Evolutionary conservation across 768 basidiomycete species (phyloP).

Genomic region (Lactarius pseudohatsudake): DNA sequence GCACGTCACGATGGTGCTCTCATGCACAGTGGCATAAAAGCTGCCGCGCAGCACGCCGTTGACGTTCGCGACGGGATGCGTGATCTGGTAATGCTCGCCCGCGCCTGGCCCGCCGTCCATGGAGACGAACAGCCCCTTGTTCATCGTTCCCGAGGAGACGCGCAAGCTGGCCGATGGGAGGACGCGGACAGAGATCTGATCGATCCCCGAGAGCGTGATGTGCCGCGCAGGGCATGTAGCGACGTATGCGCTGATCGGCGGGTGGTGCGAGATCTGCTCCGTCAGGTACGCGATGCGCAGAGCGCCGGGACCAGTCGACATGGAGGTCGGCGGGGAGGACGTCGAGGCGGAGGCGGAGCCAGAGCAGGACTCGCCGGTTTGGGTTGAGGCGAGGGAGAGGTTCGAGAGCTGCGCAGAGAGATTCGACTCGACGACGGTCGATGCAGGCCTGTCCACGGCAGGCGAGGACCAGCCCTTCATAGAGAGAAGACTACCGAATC

Average conservation of each 20-base stretch:
- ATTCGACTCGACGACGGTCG: slow-evolving; percentile 47
- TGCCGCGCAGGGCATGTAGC: slow-evolving; percentile 73
- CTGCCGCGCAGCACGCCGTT: slow-evolving; percentile 90
- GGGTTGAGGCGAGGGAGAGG: slow-evolving; percentile 50
- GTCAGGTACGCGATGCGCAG: slow-evolving; percentile 79
- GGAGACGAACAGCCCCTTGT: slow-evolving; percentile 85
- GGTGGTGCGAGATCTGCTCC: slow-evolving; percentile 96
- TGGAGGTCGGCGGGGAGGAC: slow-evolving; percentile 35
- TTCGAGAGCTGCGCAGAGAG: slow-evolving; percentile 58
- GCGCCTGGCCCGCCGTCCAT: slow-evolving; percentile 71
- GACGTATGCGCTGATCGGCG: slow-evolving; percentile 86
- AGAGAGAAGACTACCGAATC: slow-evolving; percentile 55
- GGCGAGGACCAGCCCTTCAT: slow-evolving; percentile 45
- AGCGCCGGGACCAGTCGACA: slow-evolving; percentile 30
- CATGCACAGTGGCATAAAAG: slow-evolving; percentile 87
- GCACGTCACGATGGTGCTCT: slow-evolving; percentile 80
- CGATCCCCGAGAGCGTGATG: slow-evolving; percentile 74
- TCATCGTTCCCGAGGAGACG: slow-evolving; percentile 77
- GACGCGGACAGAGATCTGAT: slow-evolving; percentile 92
- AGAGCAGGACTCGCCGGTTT: slow-evolving; percentile 32
- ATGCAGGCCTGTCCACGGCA: slow-evolving; percentile 30
- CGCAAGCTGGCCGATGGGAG: slow-evolving; percentile 78
- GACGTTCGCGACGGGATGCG: slow-evolving; percentile 85
- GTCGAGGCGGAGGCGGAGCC: slow-evolving; percentile 11
- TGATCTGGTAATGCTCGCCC: slow-evolving; percentile 84